A percentile compares a stretch with the other conserved stretches of the same genome.
Conservation (phyloP, 2,329 filamentous ascomycete species). For the Diaporthe sp. region DNA sequence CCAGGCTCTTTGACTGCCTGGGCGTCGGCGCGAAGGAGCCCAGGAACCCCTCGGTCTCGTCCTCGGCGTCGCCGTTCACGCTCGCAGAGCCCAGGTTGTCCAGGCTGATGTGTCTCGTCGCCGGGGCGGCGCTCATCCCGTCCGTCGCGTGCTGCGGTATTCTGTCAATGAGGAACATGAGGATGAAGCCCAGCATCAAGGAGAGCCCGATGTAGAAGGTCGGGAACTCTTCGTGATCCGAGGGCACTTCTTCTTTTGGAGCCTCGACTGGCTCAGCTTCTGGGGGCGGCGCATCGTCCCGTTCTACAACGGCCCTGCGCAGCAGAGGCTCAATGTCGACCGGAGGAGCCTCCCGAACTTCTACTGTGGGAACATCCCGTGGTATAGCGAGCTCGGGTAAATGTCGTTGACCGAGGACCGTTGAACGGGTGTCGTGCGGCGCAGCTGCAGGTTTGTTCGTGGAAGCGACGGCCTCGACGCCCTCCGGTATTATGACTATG, state of each 20-base stretch:
- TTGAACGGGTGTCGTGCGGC: constrained; percentile 49
- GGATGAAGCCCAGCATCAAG: constrained; percentile 87
- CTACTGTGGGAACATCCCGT: constrained; percentile 17
- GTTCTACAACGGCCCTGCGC: constrained; percentile 41
- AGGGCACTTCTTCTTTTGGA: constrained; percentile 44
- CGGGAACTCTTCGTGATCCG: constrained; percentile 66
- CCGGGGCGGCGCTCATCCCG: constrained; percentile 73
- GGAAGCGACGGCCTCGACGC: constrained; percentile 88
- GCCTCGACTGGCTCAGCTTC: constrained; percentile 38
- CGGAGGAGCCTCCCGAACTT: constrained; percentile 1
- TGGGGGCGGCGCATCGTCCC: constrained; percentile 49
- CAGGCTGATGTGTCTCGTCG: constrained; percentile 88
- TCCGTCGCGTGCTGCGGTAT: constrained; percentile 81
- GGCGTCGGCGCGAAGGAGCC: constrained; percentile 70
- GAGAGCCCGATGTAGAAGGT: constrained; percentile 88
- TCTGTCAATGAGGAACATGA: constrained; percentile 97
- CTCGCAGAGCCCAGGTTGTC: constrained; percentile 74
- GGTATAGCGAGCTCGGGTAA: constrained; percentile 23
- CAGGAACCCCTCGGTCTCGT: constrained; percentile 71
- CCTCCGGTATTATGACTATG: constrained; percentile 97
- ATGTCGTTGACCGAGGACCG: constrained; percentile 6
- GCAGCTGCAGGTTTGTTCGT: constrained; percentile 58
- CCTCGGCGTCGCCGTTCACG: constrained; percentile 60
- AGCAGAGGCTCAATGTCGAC: constrained; percentile 28
- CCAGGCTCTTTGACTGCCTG: constrained; percentile 74